Percentiles rank a stretch among this genome's conserved stretches.
Evolutionary conservation across 192 early-diverging fungal genomes (phyloP).

Genomic region (Backusella parvicylindrica): DNA sequence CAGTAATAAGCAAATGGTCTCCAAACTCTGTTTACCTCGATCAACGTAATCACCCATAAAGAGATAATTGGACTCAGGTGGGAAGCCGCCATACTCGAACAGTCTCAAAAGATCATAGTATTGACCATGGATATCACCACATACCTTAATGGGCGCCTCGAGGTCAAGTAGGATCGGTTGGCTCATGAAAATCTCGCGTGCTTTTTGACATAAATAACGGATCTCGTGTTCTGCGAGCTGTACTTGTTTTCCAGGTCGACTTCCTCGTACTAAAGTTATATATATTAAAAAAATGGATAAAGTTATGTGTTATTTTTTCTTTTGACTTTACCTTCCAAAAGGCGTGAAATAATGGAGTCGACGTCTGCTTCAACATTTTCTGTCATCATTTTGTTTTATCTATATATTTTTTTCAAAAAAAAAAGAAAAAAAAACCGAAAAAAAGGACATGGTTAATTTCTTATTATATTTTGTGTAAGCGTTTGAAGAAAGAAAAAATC

Average conservation of each 20-base stretch:
- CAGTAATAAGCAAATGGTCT: slow-evolving; percentile 95
- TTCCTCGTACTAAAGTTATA: slow-evolving; percentile 82
- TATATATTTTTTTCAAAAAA: background rate
- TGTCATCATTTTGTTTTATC: slow-evolving; percentile 34
- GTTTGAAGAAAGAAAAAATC: background rate
- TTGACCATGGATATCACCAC: slow-evolving; percentile 92
- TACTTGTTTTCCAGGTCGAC: slow-evolving; percentile 94
- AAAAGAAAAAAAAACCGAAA: background rate
- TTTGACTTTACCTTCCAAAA: slow-evolving; percentile 77
- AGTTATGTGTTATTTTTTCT: background rate
- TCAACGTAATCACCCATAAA: slow-evolving; percentile 99
- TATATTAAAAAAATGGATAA: background rate
- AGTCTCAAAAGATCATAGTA: slow-evolving; percentile 95
- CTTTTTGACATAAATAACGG: slow-evolving; percentile 88
- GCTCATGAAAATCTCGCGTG: slow-evolving; percentile 92
- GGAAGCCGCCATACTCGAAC: slow-evolving; percentile 96
- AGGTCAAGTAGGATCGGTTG: slow-evolving; percentile 91
- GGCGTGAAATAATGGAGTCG: slow-evolving; percentile 86
- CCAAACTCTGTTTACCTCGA: slow-evolving; percentile 95
- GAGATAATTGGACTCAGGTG: slow-evolving; percentile 94
- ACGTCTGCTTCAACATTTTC: slow-evolving; percentile 65
- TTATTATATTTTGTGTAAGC: background rate
- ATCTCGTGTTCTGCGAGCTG: slow-evolving; percentile 95
- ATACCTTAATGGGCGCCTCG: slow-evolving; percentile 95
- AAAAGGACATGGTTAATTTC: background rate